Conservation (phyloP, 805 yeast genomes). For the Wickerhamiella shivajii region DNA sequence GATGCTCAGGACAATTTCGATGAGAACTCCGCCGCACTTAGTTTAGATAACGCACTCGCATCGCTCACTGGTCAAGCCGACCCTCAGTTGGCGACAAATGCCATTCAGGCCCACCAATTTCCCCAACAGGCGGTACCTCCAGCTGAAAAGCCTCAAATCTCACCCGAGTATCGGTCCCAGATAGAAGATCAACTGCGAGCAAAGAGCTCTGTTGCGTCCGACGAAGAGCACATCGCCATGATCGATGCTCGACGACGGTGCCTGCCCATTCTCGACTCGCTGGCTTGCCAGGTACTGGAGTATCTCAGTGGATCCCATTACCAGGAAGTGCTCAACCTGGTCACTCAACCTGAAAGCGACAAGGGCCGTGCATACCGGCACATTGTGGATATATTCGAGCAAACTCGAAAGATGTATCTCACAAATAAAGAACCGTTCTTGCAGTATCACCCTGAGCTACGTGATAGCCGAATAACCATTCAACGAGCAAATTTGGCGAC, state of each 20-base stretch:
- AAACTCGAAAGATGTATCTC: slow-evolving; percentile 50
- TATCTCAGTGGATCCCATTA: slow-evolving; percentile 52
- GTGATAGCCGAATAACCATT: slow-evolving; percentile 29
- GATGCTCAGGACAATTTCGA: too few species aligned
- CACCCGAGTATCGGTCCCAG: slow-evolving; percentile 10
- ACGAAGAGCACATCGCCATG: slow-evolving; percentile 2
- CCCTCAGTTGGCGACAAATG: too few species aligned
- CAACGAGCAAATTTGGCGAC: slow-evolving; percentile 81
- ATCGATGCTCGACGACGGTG: slow-evolving; percentile 13
- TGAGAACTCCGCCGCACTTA: too few species aligned
- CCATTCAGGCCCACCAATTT: too few species aligned
- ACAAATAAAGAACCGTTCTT: slow-evolving; percentile 15
- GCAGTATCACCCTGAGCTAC: slow-evolving; percentile 15
- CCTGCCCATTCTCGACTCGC: slow-evolving; percentile 62
- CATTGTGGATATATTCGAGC: slow-evolving; percentile 62
- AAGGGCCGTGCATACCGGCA: slow-evolving; percentile 46
- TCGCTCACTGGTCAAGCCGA: too few species aligned
- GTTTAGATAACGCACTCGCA: too few species aligned
- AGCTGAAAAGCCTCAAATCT: too few species aligned
- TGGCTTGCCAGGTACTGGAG: slow-evolving; percentile 66
- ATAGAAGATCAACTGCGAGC: slow-evolving; percentile 13
- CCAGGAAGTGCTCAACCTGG: slow-evolving; percentile 57
- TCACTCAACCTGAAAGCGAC: slow-evolving; percentile 50
- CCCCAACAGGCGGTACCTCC: too few species aligned
- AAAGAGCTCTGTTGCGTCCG: slow-evolving; percentile 1